Conservation (phyloP, 2,329 filamentous ascomycete species). For the Celoporthe dispersa region DNA sequence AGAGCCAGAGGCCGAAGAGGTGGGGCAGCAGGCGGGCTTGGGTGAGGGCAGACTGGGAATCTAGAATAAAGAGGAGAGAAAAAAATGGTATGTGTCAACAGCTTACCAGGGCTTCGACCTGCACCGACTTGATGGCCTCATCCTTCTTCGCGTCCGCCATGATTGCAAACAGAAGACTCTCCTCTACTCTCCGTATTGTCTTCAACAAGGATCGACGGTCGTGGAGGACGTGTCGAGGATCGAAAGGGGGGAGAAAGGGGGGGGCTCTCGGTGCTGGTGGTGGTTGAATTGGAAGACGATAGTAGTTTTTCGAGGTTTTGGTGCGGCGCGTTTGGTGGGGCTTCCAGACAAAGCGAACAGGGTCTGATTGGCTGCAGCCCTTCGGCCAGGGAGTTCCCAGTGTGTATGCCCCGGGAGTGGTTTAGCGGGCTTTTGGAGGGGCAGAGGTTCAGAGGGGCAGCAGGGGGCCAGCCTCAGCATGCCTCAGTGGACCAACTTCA, state of each 20-base stretch:
- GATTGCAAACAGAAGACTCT: conserved; percentile 40
- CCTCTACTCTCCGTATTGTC: neutral
- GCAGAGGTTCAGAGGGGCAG: neutral
- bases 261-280: neutral
- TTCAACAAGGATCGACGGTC: neutral
- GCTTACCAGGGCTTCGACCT: conserved; percentile 90
- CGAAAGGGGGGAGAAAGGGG: conserved; percentile 30
- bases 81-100: conserved; percentile 33
- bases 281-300: conserved; percentile 2
- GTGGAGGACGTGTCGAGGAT: neutral
- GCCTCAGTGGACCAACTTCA: neutral
- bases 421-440: conserved; percentile 3
- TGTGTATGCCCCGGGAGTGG: neutral
- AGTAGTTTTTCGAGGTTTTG: conserved; percentile 17
- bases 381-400: neutral
- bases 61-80: conserved; percentile 29
- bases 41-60: conserved; percentile 39
- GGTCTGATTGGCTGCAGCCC: conserved; percentile 8
- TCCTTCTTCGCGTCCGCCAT: conserved; percentile 69
- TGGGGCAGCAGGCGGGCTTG: conserved; percentile 34
- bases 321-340: conserved; percentile 19
- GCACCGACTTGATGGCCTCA: conserved; percentile 79
- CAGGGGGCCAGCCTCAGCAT: neutral
- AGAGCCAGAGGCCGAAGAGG: conserved; percentile 33
- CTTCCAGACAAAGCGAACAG: neutral